A percentile compares a stretch with the other conserved stretches of the same genome.
Conservation (phyloP, 2,329 filamentous ascomycete species). For the Sporothrix curviconia region DNA sequence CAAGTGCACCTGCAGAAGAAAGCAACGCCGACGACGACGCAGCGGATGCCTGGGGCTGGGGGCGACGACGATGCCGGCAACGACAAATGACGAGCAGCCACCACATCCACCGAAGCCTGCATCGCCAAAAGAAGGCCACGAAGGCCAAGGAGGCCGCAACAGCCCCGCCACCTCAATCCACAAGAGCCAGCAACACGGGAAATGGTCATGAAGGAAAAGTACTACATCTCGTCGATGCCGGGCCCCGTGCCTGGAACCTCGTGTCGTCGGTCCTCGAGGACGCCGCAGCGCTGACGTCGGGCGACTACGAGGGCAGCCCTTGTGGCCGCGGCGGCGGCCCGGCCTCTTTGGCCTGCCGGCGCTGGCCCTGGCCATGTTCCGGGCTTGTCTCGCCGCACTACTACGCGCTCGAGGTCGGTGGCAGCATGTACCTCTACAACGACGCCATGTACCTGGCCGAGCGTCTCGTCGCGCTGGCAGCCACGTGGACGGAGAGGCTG, state of each 20-base stretch:
- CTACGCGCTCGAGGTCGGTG: constrained; percentile 56
- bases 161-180: not conserved
- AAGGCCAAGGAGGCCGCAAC: constrained; percentile 8
- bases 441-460: constrained; percentile 59
- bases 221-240: constrained; percentile 82
- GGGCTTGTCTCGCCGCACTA: constrained; percentile 69
- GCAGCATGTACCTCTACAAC: constrained; percentile 65
- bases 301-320: constrained; percentile 43
- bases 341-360: constrained; percentile 68
- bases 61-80: constrained; percentile 55
- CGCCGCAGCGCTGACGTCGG: constrained; percentile 50
- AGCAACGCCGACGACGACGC: constrained; percentile 37
- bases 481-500: constrained; percentile 46
- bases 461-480: constrained; percentile 42
- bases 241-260: constrained; percentile 65
- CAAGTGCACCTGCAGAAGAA: constrained; percentile 16
- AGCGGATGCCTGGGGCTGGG: constrained; percentile 77
- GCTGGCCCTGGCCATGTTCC: constrained; percentile 69
- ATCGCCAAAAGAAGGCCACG: constrained; percentile 6
- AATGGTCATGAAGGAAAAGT: constrained; percentile 75
- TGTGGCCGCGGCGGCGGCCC: constrained; percentile 59
- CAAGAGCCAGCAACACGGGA: constrained; percentile 39
- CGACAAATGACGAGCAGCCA: not conserved
- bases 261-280: constrained; percentile 56
- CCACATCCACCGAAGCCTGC: constrained; percentile 20